Evolutionary conservation across 78 protist species (phyloP), one percentile per base, ranked within the genome.

Genomic region (Polysphondylium violaceum): DNA sequence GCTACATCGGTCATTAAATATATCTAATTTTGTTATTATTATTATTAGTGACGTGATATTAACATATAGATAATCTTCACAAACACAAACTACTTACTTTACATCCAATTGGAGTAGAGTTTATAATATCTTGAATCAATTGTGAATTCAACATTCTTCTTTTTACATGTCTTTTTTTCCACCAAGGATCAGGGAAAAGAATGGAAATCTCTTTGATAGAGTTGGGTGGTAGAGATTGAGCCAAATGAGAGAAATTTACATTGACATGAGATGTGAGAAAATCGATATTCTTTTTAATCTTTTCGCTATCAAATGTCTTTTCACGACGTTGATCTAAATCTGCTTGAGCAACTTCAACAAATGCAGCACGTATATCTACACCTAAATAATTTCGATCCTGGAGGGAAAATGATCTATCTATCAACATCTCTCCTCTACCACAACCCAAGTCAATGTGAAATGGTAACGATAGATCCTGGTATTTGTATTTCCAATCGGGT

Each of bases 121-220:
- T 53, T 6, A 50, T 58, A 50, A 74, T 29, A 4, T 74, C 79
- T 2, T 29, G 17, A 4, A 74, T 44, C 2, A 74, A 55, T 5
- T 25, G 50, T 4, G 60, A 44, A 74, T 50, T 74, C 1, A 74
- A 60, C 11, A 74, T 36, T 12, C 79, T 51, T 29, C 79, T 23
- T 36, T 74, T 74, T 3, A 16, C n/a, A 29, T 74, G 65, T 53
- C 43, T 74, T 1, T 29, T 12, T 36, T 74, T 74, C 16, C 21
- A 17, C 79, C 79, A 74, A 55, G 79, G 79, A 33, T 50, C 64
- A 5, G 79, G 79, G 43, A 74, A 74, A 38, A 74, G 61, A 4
- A 74, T 47, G n/a, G 60, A 44, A 17, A 74, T 25, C 21, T 55
- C 27, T 29, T 74, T 31, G 64, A 74, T 50, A 2, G 79, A 53